Percentiles rank a stretch among this genome's conserved stretches.
phyloP scores from a whole-genome alignment of 495 filamentous ascomycete genomes.

The Penicillium robsamsonii region DNA sequence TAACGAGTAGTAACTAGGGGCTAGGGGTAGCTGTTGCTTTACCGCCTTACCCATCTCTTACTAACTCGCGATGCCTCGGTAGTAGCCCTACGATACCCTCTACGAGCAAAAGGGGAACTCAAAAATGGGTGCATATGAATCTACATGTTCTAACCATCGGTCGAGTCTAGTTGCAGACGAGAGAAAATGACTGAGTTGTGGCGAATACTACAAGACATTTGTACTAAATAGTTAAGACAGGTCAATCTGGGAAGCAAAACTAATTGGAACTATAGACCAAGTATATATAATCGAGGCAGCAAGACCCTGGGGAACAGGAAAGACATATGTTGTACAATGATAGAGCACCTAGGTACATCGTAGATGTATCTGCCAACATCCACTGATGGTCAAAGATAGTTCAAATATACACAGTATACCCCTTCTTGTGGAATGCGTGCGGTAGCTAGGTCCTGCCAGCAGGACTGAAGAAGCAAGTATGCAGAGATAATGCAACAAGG shows the following conservation, averaged over 20 bases:
- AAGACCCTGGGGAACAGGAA: neutral
- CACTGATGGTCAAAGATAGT: neutral
- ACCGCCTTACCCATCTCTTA: neutral
- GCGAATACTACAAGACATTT: neutral
- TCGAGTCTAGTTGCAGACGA: neutral
- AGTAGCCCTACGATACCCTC: neutral
- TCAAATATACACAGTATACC: neutral
- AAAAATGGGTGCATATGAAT: neutral
- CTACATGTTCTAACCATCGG: neutral
- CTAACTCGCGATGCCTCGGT: neutral
- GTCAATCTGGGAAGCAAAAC: neutral
- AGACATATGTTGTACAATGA: neutral
- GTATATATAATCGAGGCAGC: neutral
- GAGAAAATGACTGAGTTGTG: neutral
- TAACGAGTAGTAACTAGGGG: neutral
- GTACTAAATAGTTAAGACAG: neutral
- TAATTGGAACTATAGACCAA: neutral
- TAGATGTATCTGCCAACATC: neutral
- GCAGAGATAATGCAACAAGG: neutral
- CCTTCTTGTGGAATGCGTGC: neutral
- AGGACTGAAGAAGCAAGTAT: neutral
- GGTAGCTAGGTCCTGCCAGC: neutral
- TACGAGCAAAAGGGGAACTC: neutral
- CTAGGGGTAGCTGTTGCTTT: neutral
- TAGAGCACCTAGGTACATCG: neutral